Evolutionary conservation across 1,284 basidiomycete genomes (phyloP).

Genomic region (Puccinia triticina): DNA sequence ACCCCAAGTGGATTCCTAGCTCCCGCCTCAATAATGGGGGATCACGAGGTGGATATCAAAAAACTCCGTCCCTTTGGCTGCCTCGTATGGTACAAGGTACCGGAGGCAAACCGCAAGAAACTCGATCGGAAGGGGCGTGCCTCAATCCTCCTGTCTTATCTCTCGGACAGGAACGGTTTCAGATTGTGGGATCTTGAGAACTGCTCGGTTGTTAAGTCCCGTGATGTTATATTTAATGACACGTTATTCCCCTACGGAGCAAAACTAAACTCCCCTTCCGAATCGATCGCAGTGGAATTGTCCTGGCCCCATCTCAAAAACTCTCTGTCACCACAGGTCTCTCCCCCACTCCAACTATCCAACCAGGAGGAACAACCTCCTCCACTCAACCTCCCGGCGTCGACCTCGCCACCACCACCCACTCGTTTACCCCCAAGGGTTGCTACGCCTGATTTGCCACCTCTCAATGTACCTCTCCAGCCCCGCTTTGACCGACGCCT

Average conservation of each 20-base stretch:
- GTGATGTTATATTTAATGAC: neutral
- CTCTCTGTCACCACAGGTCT: neutral
- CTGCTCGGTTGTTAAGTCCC: neutral
- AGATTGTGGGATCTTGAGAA: slow-evolving; percentile 18
- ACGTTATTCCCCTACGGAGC: neutral
- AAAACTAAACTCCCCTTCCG: neutral
- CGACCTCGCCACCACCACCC: no score
- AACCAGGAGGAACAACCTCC: no score
- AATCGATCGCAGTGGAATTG: neutral
- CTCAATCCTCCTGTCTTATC: neutral
- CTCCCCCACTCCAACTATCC: neutral
- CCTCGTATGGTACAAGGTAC: slow-evolving; percentile 9
- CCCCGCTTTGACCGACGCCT: neutral
- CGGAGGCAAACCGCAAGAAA: slow-evolving; percentile 7
- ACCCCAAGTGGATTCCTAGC: neutral
- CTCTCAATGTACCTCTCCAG: neutral
- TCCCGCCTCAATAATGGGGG: neutral
- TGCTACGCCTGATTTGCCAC: no score
- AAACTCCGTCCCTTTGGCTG: slow-evolving; percentile 7
- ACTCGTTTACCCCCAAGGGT: no score
- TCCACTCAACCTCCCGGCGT: no score
- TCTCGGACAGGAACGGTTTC: neutral
- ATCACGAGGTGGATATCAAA: neutral
- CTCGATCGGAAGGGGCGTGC: neutral
- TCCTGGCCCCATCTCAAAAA: neutral